Conservation (phyloP, 2,329 filamentous ascomycete species). For the Hypoxylon sp. region DNA sequence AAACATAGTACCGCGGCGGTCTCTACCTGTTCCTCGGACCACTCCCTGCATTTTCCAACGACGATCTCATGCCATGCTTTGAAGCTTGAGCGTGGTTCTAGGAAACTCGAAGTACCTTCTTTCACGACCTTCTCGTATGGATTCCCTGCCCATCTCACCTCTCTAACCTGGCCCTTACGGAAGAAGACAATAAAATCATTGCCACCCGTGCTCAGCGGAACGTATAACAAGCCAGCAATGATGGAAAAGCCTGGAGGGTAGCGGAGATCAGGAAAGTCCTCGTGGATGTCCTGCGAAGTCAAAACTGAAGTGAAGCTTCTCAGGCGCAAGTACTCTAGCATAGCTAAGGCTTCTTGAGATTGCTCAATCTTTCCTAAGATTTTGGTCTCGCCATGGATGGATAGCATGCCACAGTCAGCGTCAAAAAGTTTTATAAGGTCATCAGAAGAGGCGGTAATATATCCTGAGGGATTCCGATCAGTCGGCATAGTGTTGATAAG, state of each 20-base stretch:
- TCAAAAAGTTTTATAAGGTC: constrained; percentile 88
- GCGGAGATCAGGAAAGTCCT: constrained; percentile 85
- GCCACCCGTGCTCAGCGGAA: constrained; percentile 82
- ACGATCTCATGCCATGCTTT: constrained; percentile 86
- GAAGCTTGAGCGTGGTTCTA: constrained; percentile 86
- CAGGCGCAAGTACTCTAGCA: constrained; percentile 88
- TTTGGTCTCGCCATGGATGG: constrained; percentile 90
- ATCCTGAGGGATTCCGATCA: constrained; percentile 85
- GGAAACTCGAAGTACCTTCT: constrained; percentile 78
- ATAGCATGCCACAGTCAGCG: constrained; percentile 88
- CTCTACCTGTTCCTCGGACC: constrained; percentile 90
- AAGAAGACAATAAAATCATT: constrained; percentile 93
- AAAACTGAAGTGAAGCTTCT: constrained; percentile 81
- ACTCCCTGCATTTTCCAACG: constrained; percentile 85
- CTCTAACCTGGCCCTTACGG: constrained; percentile 79
- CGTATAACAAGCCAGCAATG: constrained; percentile 84
- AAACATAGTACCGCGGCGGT: constrained; percentile 89
- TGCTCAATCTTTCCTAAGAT: constrained; percentile 82
- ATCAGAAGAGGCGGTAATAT: constrained; percentile 91
- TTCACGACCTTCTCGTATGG: constrained; percentile 85
- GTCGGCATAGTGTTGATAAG: constrained; percentile 89
- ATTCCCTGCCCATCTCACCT: constrained; percentile 89
- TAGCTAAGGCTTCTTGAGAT: constrained; percentile 84
- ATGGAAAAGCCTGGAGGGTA: constrained; percentile 85
- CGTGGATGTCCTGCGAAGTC: constrained; percentile 80